Evolutionary conservation across 768 basidiomycete genomes (phyloP), one percentile per base, ranked within the genome.

Genomic region (Hygrophoropsis aurantiaca): DNA sequence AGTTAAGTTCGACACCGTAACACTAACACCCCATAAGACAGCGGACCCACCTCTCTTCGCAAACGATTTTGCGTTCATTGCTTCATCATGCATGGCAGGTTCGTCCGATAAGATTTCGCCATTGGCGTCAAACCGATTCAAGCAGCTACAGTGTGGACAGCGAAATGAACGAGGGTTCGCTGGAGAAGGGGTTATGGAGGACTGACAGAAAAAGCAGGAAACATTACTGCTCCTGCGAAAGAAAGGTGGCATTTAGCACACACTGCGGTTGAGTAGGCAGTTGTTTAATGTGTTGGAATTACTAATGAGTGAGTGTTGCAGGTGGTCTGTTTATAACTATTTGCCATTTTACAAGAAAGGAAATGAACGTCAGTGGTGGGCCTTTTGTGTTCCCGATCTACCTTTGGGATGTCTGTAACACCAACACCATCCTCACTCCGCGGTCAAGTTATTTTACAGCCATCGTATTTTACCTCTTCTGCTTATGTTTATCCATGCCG

Each of bases 61-160:
- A 61, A 93, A 94, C 3, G 86, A 85, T 16, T 58, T 64, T 2
- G 70, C 60, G 60, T 93, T 95, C 52, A 94, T 56, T 2, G 74
- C 64, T 59, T 91, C 82, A 53, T 90, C 82, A 59, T 90, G 82
- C 90, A 93, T 93, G 1, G 91, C 90, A 15, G 91, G 88, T 46
- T 93, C 86, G 58, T 92, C 86, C 1, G 90, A 90, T 30, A 85
- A 56, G 53, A 94, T 90, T 53, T 91, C 81, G 30, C 91, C 92
- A 11, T 71, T 61, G 42, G 78, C 65, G 55, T 87, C 81, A 59
- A 79, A 89, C 38, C 82, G 78, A 63, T 92, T 94, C 81, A 81
- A 82, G 61, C 86, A 89, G 34, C 68, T 67, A 57, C 89, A 91
- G 9, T 77, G 66, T 11, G 80, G 67, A 53, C 89, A 91, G 44